Evolutionary conservation across 2,329 filamentous ascomycete genomes (phyloP).

Genomic region (Fusarium graminum): DNA sequence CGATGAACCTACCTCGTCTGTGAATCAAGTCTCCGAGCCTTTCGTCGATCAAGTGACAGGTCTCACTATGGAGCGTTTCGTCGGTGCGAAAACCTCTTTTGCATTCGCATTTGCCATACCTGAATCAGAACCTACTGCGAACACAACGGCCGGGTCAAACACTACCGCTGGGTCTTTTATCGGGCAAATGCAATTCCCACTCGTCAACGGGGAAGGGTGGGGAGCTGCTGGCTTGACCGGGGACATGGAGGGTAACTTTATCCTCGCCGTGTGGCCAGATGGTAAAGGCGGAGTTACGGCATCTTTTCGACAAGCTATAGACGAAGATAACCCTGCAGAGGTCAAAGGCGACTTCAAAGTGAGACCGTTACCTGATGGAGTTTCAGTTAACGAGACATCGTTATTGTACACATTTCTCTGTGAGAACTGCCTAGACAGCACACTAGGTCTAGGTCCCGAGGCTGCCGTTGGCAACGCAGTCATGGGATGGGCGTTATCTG

Average conservation of each 20-base stretch:
- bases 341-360: slow-evolving; percentile 21
- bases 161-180: slow-evolving; percentile 10
- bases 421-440: slow-evolving; percentile 16
- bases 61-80: slow-evolving; percentile 27
- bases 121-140: not conserved
- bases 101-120: not conserved
- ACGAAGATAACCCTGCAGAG: slow-evolving; percentile 5
- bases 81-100: not conserved
- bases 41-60: slow-evolving; percentile 24
- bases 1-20: slow-evolving; percentile 13
- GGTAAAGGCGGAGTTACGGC: slow-evolving; percentile 25
- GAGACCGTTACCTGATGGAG: slow-evolving; percentile 10
- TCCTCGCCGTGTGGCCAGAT: slow-evolving; percentile 12
- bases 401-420: slow-evolving; percentile 16
- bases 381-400: slow-evolving; percentile 7
- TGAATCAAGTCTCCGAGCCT: not conserved
- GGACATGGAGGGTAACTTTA: slow-evolving; percentile 25
- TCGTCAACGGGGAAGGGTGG: slow-evolving; percentile 4
- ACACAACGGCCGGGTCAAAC: slow-evolving; percentile 1
- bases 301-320: slow-evolving; percentile 18
- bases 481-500: slow-evolving; percentile 14
- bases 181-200: slow-evolving; percentile 2
- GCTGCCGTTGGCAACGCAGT: slow-evolving; percentile 13
- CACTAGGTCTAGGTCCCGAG: not conserved
- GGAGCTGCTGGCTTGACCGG: slow-evolving; percentile 17